Base-by-base conservation (phyloP, 2,329 filamentous ascomycete genomes). In the Sporothrix brasiliensis region DNA sequence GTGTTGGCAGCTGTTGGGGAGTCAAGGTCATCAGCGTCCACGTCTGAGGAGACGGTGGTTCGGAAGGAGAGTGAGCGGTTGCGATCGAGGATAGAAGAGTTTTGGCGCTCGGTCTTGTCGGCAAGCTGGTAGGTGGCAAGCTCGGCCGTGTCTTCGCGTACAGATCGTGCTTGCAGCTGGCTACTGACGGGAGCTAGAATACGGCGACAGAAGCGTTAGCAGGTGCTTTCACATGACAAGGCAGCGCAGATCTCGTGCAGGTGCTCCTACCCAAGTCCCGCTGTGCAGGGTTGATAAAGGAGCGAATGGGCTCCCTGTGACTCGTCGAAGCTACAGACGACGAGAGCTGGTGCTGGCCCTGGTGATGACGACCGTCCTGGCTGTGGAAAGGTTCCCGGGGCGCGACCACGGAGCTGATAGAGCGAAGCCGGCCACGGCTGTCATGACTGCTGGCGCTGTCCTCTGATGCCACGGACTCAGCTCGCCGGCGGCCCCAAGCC, bases 91-190 rank as follows among this genome's bases (percentile, higher is more conserved):
- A 88, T 85, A 11, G 82, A 80, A 4, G 83, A 80, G 72, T 78
- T 81, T 56, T 79, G 80, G 44, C 78, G 78, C 71, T 81, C 78
- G 70, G 84, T 80, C 75, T 85, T 85, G 75, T 91, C 88, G 52
- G 90, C 90, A 39, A 97, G 85, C 66, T 92, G 89, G 78, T 94
- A 93, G 21, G 88, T 92, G 56, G 93, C 93, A 70, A 97, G 84
- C 80, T 97, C 92, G 67, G 93, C 92, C 2, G 93, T 96, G 77
- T 95, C 91, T 80, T 95, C 90, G 73, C 93, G 90, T 53, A 97
- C 91, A 74, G 89, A 91, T 71, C 89, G 88, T 47, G 92, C 91
- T 79, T 92, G 92, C 75, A 92, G 88, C 21, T 88, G 86, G 75
- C 88, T 91, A 77, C 94, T 91, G 80, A 87, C 77, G 21, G 85